Conservation (phyloP, 2,329 filamentous ascomycete genomes). For the Akanthomyces dipterigenus region DNA sequence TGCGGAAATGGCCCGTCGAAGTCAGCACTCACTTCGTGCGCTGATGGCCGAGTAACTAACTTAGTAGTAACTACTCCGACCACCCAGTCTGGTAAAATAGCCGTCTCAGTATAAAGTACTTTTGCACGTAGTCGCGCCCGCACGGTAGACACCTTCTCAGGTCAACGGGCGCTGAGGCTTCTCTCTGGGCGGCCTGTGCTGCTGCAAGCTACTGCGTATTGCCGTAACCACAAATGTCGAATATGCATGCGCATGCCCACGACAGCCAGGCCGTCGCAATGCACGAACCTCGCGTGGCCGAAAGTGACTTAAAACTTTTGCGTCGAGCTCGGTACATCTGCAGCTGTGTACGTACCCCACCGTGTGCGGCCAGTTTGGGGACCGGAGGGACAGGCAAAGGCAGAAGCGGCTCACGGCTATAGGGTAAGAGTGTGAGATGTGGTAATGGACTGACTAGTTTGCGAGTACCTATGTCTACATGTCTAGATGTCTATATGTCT, state of each 20-base stretch:
- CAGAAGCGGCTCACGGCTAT: not conserved
- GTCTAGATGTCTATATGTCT: too few relatives aligned
- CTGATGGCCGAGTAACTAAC: too few relatives aligned
- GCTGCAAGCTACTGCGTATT: too few relatives aligned
- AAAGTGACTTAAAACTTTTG: not conserved
- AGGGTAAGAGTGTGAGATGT: not conserved
- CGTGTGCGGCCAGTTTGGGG: not conserved
- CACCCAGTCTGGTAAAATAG: too few relatives aligned
- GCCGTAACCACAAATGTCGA: not conserved
- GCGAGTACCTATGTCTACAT: too few relatives aligned
- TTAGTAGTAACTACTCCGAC: too few relatives aligned
- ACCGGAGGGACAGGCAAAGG: not conserved
- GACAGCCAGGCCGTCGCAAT: not conserved
- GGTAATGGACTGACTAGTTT: not conserved
- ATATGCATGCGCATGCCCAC: not conserved
- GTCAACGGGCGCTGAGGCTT: too few relatives aligned
- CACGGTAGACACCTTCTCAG: too few relatives aligned
- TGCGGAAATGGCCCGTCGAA: not conserved
- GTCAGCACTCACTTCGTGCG: too few relatives aligned
- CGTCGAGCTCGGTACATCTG: not conserved
- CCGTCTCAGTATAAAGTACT: too few relatives aligned
- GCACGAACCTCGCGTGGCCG: not conserved
- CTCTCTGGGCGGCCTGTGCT: too few relatives aligned
- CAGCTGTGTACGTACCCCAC: not conserved
- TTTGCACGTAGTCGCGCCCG: too few relatives aligned